Evolutionary conservation across 805 yeast genomes (phyloP).

Genomic region (Saccharomycopsis lassenensis): DNA sequence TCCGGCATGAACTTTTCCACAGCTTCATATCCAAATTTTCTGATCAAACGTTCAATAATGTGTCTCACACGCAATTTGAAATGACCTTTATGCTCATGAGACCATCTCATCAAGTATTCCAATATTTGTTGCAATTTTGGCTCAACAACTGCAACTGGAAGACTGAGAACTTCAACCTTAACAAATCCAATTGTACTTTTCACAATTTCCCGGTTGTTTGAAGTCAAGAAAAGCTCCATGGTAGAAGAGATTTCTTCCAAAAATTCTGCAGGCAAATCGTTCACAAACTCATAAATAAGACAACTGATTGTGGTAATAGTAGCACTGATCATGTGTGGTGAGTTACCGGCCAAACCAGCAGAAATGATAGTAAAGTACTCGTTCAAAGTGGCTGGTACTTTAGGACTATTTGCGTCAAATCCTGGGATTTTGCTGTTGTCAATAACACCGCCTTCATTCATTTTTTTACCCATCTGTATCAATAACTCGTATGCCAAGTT

Average conservation of each 20-base stretch:
- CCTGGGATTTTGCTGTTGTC: slow-evolving; percentile 57
- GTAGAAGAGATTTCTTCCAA: slow-evolving; percentile 73
- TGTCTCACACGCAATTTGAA: slow-evolving; percentile 90
- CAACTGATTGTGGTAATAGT: slow-evolving; percentile 84
- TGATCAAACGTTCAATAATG: slow-evolving; percentile 78
- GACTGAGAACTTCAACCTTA: slow-evolving; percentile 73
- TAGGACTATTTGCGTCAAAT: slow-evolving; percentile 49
- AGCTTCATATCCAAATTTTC: slow-evolving; percentile 85
- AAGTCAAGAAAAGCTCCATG: slow-evolving; percentile 80
- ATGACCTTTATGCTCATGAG: slow-evolving; percentile 92
- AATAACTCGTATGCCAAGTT: slow-evolving; percentile 66
- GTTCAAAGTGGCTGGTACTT: slow-evolving; percentile 52
- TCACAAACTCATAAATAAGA: slow-evolving; percentile 75
- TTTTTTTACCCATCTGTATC: slow-evolving; percentile 68
- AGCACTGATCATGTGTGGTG: slow-evolving; percentile 97
- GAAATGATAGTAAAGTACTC: slow-evolving; percentile 88
- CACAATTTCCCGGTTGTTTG: slow-evolving; percentile 86
- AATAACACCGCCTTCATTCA: slow-evolving; percentile 54
- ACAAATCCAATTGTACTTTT: slow-evolving; percentile 91
- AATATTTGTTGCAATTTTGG: slow-evolving; percentile 57
- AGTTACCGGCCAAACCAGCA: slow-evolving; percentile 91
- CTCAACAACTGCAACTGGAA: slow-evolving; percentile 68
- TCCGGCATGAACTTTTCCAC: slow-evolving; percentile 81
- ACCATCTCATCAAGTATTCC: slow-evolving; percentile 74
- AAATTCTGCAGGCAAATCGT: slow-evolving; percentile 45